phyloP scores from a whole-genome alignment of 768 basidiomycete species.

The Suillus clintonianus region DNA sequence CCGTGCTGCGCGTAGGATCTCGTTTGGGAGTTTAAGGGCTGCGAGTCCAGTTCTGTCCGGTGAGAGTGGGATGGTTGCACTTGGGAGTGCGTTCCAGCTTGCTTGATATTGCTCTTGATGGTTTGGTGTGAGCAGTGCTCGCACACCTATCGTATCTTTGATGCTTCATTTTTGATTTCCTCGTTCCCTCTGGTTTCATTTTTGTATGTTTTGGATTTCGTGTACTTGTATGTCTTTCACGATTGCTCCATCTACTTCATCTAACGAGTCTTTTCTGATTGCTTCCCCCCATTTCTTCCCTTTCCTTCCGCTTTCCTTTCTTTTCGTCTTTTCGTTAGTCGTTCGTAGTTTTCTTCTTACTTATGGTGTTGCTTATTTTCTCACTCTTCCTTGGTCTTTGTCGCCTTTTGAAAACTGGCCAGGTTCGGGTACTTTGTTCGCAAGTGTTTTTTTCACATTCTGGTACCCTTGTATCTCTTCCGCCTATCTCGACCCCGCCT shows the following conservation, averaged over 20 bases:
- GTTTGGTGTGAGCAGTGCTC: background rate
- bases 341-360: background rate
- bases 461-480: background rate
- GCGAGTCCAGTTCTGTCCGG: constrained; percentile 37
- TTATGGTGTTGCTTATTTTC: constrained; percentile 5
- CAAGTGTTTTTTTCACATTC: background rate
- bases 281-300: background rate
- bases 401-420: background rate
- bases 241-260: background rate
- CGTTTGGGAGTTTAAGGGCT: constrained; percentile 57
- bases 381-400: background rate
- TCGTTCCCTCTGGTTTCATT: background rate
- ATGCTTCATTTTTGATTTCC: constrained; percentile 1
- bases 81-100: constrained; percentile 78
- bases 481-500: background rate
- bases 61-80: constrained; percentile 36
- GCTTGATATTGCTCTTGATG: constrained; percentile 32
- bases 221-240: background rate
- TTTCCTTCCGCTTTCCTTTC: background rate
- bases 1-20: constrained; percentile 56
- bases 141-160: background rate
- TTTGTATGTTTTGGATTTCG: constrained; percentile 3
- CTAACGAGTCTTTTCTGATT: background rate
- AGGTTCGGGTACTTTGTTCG: background rate
- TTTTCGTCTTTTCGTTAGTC: background rate